Base-by-base conservation (phyloP, 208 protist species). In the Strigomonas oncopelti region DNA sequence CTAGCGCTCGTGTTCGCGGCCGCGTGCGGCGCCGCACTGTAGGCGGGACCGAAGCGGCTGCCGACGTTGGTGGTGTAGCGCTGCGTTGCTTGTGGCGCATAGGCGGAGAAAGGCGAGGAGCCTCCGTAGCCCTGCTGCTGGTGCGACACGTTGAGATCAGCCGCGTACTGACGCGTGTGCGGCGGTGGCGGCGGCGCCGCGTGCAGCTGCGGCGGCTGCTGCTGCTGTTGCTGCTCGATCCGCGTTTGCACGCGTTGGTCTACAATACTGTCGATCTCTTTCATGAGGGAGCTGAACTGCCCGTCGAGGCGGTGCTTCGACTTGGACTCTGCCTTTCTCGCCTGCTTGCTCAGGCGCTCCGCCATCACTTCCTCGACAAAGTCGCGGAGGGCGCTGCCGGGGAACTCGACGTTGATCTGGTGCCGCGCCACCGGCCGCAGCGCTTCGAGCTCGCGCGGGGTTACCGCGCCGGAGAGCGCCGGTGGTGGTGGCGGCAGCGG, bases 401-500 rank as follows among this genome's bases (percentile, higher is more conserved):
- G 90, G 68, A 93, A 92, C 46, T 87, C 81, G 13, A 93, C 86
- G 29, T 70, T 77, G 16, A 93, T 83, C 59, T 81, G 81, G 59
- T 84, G 88, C 52, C 79, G 78, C 16, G 78, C 79, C 42, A 89
- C 73, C 46, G 22, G 54, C 31, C 59, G 24, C 4, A 28, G 62
- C 25, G 20, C 32, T 38, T 36, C 63, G 28, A 8, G 60, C 9
- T 29, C 31, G 0, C 28, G 55, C 14, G 14, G 46, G 9, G 24
- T 31, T 5, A 22, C 46, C 7, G 11, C 36, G 16, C 20, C 51
- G 14, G n/a, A 52, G 20, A 20, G 63, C 5, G 22, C 60, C 18
- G 54, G 55, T 8, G 28, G 61, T 20, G 8, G 60, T 20, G 9
- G 69, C 11, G 5, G 45, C 16, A 59, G 68, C 13, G 54, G 31